Conservation (phyloP, 208 protist species). For the Trypanosoma cruzi region DNA sequence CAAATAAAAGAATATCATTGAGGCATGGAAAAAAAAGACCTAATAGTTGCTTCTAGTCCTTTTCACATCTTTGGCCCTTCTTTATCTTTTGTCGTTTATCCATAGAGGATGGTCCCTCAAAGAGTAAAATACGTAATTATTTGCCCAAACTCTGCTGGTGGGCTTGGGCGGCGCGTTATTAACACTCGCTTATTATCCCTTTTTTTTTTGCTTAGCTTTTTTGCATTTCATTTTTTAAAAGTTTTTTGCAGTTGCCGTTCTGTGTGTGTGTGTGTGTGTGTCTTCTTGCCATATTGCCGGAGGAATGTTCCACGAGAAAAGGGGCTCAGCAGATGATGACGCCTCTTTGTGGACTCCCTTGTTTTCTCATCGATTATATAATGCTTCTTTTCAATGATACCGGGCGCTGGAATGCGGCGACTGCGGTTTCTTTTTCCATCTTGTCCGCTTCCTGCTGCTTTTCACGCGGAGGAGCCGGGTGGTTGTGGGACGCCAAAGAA, state of each 20-base stretch:
- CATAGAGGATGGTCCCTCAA: not conserved
- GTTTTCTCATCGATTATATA: not conserved
- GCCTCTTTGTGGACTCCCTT: not conserved
- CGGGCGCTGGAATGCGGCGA: not conserved
- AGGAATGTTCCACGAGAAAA: not conserved
- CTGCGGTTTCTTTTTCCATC: not conserved
- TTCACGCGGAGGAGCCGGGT: not conserved
- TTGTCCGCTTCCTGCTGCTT: not conserved
- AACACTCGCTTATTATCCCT: too few relatives aligned
- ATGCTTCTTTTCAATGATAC: not conserved
- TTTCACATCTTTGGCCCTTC: not conserved
- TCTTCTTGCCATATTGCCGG: not conserved
- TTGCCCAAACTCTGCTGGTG: not conserved
- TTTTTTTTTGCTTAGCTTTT: not conserved
- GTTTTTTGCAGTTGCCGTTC: not conserved
- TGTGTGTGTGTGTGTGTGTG: not conserved
- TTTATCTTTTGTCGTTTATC: not conserved
- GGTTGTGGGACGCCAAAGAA: not conserved
- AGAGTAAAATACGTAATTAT: not conserved
- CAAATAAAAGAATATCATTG: too few relatives aligned
- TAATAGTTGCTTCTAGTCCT: not conserved
- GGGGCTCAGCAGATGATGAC: not conserved
- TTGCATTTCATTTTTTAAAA: not conserved
- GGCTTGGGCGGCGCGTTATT: not conserved
- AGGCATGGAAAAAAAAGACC: too few relatives aligned